Percentiles rank a stretch among this genome's conserved stretches.
Evolutionary conservation across 1,139 yeast species (phyloP).

Genomic region (Debaryomycetaceae sp.): DNA sequence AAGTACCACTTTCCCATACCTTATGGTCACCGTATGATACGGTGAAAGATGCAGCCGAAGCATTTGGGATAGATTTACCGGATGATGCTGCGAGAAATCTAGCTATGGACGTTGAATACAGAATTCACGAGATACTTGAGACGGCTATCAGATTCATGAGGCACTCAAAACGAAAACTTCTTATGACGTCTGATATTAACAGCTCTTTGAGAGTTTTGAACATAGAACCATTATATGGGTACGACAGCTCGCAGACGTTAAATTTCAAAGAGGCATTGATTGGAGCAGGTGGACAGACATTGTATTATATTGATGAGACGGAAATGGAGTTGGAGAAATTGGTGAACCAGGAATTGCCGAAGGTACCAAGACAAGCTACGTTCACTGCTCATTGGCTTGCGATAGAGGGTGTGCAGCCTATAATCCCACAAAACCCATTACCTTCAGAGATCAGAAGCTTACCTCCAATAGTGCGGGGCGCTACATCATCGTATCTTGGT

Average conservation of each 20-base stretch:
- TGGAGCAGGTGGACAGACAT: slow-evolving; percentile 86
- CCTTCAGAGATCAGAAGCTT: slow-evolving; percentile 66
- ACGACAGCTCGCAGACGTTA: slow-evolving; percentile 60
- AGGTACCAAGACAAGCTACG: slow-evolving; percentile 87
- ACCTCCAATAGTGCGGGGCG: slow-evolving; percentile 70
- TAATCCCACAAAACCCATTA: slow-evolving; percentile 94
- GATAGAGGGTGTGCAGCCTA: slow-evolving; percentile 97
- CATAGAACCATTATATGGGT: slow-evolving; percentile 83
- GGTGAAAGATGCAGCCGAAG: slow-evolving; percentile 93
- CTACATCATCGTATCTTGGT: slow-evolving; percentile 49
- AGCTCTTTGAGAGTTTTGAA: slow-evolving; percentile 81
- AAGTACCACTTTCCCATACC: slow-evolving; percentile 72
- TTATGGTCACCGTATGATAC: slow-evolving; percentile 98
- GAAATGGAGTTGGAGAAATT: slow-evolving; percentile 93
- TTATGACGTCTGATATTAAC: slow-evolving; percentile 79
- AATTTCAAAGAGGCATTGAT: slow-evolving; percentile 78
- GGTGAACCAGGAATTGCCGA: slow-evolving; percentile 91
- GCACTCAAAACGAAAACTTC: slow-evolving; percentile 79
- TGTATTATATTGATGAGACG: slow-evolving; percentile 85
- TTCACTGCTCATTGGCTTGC: slow-evolving; percentile 99
- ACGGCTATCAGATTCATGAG: slow-evolving; percentile 96
- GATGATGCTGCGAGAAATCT: slow-evolving; percentile 92
- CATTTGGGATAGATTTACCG: slow-evolving; percentile 77
- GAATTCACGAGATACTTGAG: slow-evolving; percentile 92
- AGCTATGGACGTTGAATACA: slow-evolving; percentile 98